A percentile compares a stretch with the other conserved stretches of the same genome.
These are phyloP conservation scores for Trichoderma polysporum DNA, from an alignment of 2,329 filamentous ascomycete species.

Conservation along the genomic window DNA sequence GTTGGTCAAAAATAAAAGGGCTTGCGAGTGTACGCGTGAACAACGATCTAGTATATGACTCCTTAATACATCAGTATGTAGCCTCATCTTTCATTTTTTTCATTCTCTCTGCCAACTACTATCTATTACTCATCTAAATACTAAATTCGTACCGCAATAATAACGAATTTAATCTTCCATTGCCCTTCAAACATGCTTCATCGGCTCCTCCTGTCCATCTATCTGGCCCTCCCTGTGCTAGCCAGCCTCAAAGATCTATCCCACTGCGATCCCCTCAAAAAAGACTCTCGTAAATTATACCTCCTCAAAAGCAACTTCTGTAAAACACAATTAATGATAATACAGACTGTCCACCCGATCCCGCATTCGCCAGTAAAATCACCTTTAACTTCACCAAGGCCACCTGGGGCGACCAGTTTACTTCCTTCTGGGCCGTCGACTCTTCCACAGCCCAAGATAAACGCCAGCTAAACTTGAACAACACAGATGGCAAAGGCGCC, in stretches of 20 bases:
- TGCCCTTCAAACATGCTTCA: neutral
- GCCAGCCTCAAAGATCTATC: conserved; percentile 27
- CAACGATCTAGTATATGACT: neutral
- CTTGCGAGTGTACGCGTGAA: neutral
- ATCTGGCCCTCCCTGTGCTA: conserved; percentile 17
- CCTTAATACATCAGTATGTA: neutral
- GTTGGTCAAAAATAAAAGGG: neutral
- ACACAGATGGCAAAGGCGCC: conserved; percentile 31
- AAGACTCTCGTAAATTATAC: conserved; percentile 27
- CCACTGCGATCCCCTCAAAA: conserved; percentile 29
- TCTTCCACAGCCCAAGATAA: conserved; percentile 35
- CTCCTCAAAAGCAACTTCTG: neutral
- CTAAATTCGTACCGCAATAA: neutral
- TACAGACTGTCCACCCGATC: conserved; percentile 58
- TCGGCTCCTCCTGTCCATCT: neutral
- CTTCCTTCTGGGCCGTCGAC: conserved; percentile 32
- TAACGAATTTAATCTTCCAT: neutral
- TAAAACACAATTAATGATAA: neutral
- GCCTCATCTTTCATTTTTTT: neutral
- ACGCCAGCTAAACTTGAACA: conserved; percentile 29
- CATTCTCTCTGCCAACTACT: neutral
- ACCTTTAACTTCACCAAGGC: conserved; percentile 64
- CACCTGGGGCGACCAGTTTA: conserved; percentile 41
- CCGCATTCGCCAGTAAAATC: conserved; percentile 59
- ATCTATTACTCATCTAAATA: neutral